These are phyloP conservation scores for Cyclocybe cylindracea DNA, from an alignment of 768 basidiomycete genomes.

Conservation along the genomic window DNA sequence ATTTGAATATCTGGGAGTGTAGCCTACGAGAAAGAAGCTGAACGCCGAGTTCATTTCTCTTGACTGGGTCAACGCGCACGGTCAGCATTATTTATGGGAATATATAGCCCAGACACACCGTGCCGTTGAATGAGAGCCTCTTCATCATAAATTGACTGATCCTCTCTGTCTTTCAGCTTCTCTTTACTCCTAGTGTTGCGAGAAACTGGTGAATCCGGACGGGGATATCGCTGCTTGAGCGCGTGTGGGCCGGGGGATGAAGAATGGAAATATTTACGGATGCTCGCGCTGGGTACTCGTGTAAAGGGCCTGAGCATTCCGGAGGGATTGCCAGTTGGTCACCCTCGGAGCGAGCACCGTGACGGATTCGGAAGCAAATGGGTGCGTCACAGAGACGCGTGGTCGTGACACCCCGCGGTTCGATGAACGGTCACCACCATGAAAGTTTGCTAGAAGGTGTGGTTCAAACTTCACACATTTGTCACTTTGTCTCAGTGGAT, in stretches of 20 bases:
- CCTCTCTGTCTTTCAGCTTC: no score
- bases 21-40: constrained; percentile 85
- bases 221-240: no score
- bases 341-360: neutral
- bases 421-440: no score
- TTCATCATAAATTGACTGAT: neutral
- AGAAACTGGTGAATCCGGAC: no score
- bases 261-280: no score
- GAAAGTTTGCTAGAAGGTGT: no score
- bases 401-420: constrained; percentile 3
- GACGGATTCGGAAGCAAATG: no score
- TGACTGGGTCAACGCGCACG: constrained; percentile 35
- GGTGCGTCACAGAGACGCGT: neutral
- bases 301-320: neutral
- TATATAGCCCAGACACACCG: neutral
- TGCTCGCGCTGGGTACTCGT: neutral
- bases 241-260: no score
- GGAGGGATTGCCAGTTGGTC: neutral
- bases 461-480: no score
- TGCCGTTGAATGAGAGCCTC: neutral
- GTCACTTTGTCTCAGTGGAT: no score
- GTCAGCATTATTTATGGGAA: neutral
- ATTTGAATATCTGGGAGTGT: constrained; percentile 81
- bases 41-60: constrained; percentile 89
- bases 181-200: no score